Evolutionary conservation across 768 basidiomycete species (phyloP).

Genomic region (Chalciporus pseudorubinellus): DNA sequence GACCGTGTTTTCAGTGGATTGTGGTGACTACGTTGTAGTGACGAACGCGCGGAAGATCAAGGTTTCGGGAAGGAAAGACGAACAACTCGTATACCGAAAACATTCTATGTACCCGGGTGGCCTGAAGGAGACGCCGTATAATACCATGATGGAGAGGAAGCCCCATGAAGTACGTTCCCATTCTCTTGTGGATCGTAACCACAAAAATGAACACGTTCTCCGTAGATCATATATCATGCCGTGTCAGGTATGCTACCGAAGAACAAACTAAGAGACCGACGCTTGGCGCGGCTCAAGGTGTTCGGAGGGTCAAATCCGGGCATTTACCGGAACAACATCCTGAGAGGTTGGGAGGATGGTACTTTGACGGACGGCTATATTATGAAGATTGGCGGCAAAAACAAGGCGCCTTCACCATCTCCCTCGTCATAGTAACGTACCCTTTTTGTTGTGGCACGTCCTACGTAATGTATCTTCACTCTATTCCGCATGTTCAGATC

Average conservation of each 20-base stretch:
- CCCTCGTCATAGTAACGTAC: constrained; percentile 12
- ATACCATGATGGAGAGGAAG: constrained; percentile 76
- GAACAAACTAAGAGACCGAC: constrained; percentile 88
- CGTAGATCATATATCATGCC: constrained; percentile 89
- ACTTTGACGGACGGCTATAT: constrained; percentile 49
- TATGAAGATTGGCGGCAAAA: constrained; percentile 24
- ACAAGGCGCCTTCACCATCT: constrained; percentile 7
- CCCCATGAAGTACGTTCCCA: constrained; percentile 77
- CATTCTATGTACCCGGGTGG: constrained; percentile 94
- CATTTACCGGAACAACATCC: constrained; percentile 69
- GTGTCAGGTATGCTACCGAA: constrained; percentile 99
- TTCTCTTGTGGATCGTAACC: neutral
- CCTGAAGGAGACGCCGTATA: constrained; percentile 86
- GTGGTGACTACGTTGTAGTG: constrained; percentile 96
- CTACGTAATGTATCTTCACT: constrained; percentile 8
- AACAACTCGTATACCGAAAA: constrained; percentile 84
- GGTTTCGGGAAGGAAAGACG: constrained; percentile 86
- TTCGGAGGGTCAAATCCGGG: constrained; percentile 81
- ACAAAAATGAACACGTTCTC: neutral
- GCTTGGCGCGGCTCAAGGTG: constrained; percentile 85
- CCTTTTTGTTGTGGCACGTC: neutral
- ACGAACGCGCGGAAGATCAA: constrained; percentile 82
- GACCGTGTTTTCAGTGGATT: constrained; percentile 65
- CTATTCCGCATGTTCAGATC: neutral
- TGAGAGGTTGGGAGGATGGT: constrained; percentile 84